Evolutionary conservation across 2,329 filamentous ascomycete genomes (phyloP), one percentile per base, ranked within the genome.

Genomic region (Penicillium occitanis): DNA sequence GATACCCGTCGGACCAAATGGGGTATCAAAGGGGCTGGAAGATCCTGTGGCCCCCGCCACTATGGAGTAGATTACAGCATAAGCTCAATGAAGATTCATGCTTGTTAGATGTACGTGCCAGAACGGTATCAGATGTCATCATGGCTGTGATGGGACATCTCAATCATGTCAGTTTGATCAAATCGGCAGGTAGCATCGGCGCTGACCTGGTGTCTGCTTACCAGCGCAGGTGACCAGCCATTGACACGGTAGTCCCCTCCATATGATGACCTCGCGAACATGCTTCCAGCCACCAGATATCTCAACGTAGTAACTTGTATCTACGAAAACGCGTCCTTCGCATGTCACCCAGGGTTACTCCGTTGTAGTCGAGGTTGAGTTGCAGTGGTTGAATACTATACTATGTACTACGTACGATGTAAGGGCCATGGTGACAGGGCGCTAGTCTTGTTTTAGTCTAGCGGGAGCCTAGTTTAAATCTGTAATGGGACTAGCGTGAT

Each of bases 291-390:
- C 53, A 57, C 53, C 2, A 1, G n/a, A 22, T 19, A 33, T 30
- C 8, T 3, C 51, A 35, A 13, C 8, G 30, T 19, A 19, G 30
- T 22, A 55, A 40, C 25, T 4, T 4, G 25, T 25, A 25, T 25
- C 25, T 25, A 25, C 25, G 4, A 11, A 25, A 17, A 30, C 35
- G 48, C 6, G 44, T 50, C 59, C n/a, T 11, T 30, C 30, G 2
- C 44, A 35, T 46, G 40, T 62, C 61, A 53, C 48, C 22, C n/a
- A 44, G 61, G 61, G 61, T 63, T 63, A 63, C 61, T 35, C 48
- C 7, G 60, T 62, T 37, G 59, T 61, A 14, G 61, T 63, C 8
- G 51, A 22, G n/a, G n/a, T 37, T 35, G 51, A 55, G 28, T 35
- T 62, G n/a, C 46, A 62, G n/a, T 50, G 5, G 46, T 14, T 25